phyloP scores from a whole-genome alignment of 2,329 filamentous ascomycete species.

The Hypomyces rosellus region DNA sequence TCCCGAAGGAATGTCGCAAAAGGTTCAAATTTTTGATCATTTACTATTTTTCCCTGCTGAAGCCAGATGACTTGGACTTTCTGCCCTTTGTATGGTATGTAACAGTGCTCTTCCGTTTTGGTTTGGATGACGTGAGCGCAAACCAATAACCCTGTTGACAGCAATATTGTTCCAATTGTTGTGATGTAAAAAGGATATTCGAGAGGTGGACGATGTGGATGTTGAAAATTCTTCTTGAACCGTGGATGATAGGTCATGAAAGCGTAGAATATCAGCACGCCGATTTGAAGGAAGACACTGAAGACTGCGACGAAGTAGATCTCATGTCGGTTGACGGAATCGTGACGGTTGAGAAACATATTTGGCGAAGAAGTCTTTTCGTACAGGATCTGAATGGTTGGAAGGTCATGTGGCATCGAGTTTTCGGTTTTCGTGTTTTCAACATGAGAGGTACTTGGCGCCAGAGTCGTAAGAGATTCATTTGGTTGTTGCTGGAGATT shows the following conservation, averaged over 20 bases:
- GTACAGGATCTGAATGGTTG: neutral
- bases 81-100: neutral
- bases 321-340: neutral
- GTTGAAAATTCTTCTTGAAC: neutral
- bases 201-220: too few species aligned
- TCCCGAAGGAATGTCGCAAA: neutral
- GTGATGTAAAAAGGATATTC: slow-evolving; percentile 22
- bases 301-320: neutral
- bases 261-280: neutral
- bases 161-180: slow-evolving; percentile 19
- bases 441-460: too few species aligned
- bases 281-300: neutral
- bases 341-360: slow-evolving; percentile 1
- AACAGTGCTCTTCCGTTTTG: slow-evolving; percentile 22
- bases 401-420: neutral
- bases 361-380: neutral
- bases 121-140: slow-evolving; percentile 27
- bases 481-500: too few species aligned
- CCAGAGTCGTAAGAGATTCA: too few species aligned
- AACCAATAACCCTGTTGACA: slow-evolving; percentile 22
- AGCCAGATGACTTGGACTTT: slow-evolving; percentile 22
- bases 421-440: too few species aligned
- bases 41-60: slow-evolving; percentile 13
- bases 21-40: neutral
- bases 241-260: neutral